These are phyloP conservation scores for Lycium ferocissimum DNA, from an alignment of 257 asterid species.

Conservation along the genomic window DNA sequence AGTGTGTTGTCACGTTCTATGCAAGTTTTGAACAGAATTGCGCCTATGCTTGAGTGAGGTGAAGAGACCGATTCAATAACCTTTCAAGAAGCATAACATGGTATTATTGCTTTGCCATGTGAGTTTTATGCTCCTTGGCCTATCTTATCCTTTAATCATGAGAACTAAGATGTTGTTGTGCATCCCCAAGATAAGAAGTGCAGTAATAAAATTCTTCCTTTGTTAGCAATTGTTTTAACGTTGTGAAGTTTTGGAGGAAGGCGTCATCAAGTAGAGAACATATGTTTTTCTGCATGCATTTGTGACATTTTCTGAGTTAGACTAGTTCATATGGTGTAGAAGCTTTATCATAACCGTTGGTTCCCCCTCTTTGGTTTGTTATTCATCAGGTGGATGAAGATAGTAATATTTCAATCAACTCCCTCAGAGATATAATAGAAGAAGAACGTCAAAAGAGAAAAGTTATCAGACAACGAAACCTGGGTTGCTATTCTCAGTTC, in stretches of 20 bases:
- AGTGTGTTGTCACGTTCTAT: not conserved
- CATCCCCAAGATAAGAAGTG: not conserved
- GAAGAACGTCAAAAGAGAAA: constrained; percentile 77
- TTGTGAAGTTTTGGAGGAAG: not conserved
- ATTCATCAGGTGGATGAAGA: constrained; percentile 69
- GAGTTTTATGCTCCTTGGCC: not conserved
- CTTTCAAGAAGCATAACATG: constrained; percentile 2
- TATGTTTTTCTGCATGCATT: constrained; percentile 18
- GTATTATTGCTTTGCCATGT: constrained; percentile 24
- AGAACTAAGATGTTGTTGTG: not conserved
- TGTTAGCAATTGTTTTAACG: not conserved
- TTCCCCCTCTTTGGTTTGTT: constrained; percentile 19
- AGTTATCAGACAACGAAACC: constrained; percentile 57
- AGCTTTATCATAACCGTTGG: not conserved
- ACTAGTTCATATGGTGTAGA: constrained; percentile 15
- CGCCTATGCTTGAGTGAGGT: constrained; percentile 3
- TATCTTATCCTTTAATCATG: constrained; percentile 17
- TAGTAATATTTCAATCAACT: constrained; percentile 52
- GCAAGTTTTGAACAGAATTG: not conserved
- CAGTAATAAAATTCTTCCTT: not conserved
- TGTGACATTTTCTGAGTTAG: not conserved
- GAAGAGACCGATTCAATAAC: constrained; percentile 12
- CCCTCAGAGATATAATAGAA: constrained; percentile 71
- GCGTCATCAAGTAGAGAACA: not conserved
- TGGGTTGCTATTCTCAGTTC: constrained; percentile 74